These are phyloP conservation scores for Gonapodya prolifera DNA, from an alignment of 192 early-diverging fungal genomes.

Conservation along the genomic window DNA sequence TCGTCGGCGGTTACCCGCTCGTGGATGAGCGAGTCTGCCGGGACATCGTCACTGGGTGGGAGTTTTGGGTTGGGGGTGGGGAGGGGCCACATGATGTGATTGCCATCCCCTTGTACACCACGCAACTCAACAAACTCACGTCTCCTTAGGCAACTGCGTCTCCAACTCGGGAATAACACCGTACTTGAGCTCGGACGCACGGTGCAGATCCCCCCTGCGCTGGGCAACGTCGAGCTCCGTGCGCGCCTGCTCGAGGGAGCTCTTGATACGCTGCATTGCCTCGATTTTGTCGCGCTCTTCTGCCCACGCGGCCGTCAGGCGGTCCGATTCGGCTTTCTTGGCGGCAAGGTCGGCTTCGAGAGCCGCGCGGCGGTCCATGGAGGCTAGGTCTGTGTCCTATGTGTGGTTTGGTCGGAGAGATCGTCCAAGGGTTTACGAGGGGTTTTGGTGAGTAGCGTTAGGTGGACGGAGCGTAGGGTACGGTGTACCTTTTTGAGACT, in stretches of 20 bases:
- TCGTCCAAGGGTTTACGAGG: too few species aligned
- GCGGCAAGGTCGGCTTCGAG: conserved; percentile 42
- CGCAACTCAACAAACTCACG: neutral
- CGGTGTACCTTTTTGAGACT: conserved; percentile 42
- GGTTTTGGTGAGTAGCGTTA: neutral
- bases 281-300: conserved; percentile 56
- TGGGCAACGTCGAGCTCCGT: conserved; percentile 60
- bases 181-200: conserved; percentile 64
- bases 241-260: conserved; percentile 56
- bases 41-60: conserved; percentile 1
- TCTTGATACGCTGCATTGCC: conserved; percentile 52
- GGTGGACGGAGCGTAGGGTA: neutral
- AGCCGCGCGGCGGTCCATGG: conserved; percentile 45
- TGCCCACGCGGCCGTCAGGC: conserved; percentile 48
- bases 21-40: conserved; percentile 39
- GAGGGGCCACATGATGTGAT: neutral
- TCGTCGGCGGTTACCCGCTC: conserved; percentile 68
- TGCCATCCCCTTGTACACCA: neutral
- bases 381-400: conserved; percentile 50
- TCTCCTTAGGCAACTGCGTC: conserved; percentile 42
- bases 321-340: conserved; percentile 44
- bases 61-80: too few species aligned
- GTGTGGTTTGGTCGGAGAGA: too few species aligned
- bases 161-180: conserved; percentile 64
- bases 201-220: conserved; percentile 54